Evolutionary conservation across 2,329 filamentous ascomycete species (phyloP).

Genomic region (Sarocladium oryzae): DNA sequence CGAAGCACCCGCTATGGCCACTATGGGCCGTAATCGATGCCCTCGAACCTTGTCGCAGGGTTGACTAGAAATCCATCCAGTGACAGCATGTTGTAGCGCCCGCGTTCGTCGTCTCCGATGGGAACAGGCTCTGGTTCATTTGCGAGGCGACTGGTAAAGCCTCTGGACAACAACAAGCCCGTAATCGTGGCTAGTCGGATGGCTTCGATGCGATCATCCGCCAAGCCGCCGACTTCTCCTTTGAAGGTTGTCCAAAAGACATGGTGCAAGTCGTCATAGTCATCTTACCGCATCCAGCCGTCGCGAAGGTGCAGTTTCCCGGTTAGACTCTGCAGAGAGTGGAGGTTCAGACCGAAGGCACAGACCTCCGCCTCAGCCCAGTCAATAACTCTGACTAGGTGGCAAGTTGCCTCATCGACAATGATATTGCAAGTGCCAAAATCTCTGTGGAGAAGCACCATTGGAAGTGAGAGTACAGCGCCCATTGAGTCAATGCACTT

Average conservation of each 20-base stretch:
- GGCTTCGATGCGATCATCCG: too few species aligned
- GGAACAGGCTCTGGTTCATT: too few species aligned
- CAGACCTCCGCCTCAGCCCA: conserved; percentile 33
- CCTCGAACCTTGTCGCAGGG: conserved; percentile 25
- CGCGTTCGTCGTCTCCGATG: too few species aligned
- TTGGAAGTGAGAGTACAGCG: conserved; percentile 28
- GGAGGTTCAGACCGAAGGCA: conserved; percentile 33
- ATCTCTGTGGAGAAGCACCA: conserved; percentile 32
- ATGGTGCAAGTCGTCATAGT: conserved; percentile 22
- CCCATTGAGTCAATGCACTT: conserved; percentile 18
- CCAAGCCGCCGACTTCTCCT: too few species aligned
- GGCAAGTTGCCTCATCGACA: conserved; percentile 28
- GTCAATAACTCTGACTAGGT: conserved; percentile 33
- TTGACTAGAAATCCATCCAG: conserved; percentile 32
- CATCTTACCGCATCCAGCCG: conserved; percentile 27
- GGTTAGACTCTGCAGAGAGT: conserved; percentile 26
- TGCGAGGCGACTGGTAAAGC: too few species aligned
- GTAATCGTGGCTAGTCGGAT: too few species aligned
- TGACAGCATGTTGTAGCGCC: not conserved
- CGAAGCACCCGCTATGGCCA: too few species aligned
- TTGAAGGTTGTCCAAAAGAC: conserved; percentile 28
- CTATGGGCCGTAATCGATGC: too few species aligned
- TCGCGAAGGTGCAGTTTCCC: conserved; percentile 27
- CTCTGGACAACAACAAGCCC: too few species aligned
- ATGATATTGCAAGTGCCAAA: conserved; percentile 33